phyloP scores from a whole-genome alignment of 306 rosid genomes.

The Abrus precatorius region DNA sequence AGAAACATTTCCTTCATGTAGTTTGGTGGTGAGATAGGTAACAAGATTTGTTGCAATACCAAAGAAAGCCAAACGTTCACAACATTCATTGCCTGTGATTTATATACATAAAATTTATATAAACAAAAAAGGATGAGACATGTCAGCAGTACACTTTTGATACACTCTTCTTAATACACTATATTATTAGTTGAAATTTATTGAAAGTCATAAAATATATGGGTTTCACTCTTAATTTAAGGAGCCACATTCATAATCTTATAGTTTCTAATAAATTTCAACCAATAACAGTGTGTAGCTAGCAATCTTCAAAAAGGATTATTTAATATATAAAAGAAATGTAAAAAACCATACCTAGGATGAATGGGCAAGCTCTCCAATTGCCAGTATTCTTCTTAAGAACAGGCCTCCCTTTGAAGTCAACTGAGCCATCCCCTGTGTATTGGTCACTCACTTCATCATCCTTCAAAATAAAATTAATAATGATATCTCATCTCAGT shows the following conservation, averaged over 20 bases:
- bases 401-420: constrained; percentile 58
- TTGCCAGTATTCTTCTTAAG: constrained; percentile 61
- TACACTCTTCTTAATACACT: too few species aligned
- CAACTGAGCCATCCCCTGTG: constrained; percentile 73
- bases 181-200: too few species aligned
- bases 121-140: not conserved
- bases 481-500: not conserved
- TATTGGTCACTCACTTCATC: constrained; percentile 42
- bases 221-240: too few species aligned
- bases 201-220: too few species aligned
- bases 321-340: not conserved
- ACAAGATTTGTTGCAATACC: constrained; percentile 91
- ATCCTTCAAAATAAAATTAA: constrained; percentile 48
- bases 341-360: constrained; percentile 60
- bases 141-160: too few species aligned
- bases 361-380: constrained; percentile 73
- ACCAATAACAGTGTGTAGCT: too few species aligned
- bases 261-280: too few species aligned
- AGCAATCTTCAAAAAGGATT: not conserved
- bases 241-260: too few species aligned
- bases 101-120: constrained; percentile 35
- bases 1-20: constrained; percentile 79
- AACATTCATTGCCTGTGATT: constrained; percentile 81
- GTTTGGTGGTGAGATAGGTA: constrained; percentile 81
- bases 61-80: constrained; percentile 91